Conservation (phyloP, 148 eudicot genomes). For the Tetragonia tetragonoides region DNA sequence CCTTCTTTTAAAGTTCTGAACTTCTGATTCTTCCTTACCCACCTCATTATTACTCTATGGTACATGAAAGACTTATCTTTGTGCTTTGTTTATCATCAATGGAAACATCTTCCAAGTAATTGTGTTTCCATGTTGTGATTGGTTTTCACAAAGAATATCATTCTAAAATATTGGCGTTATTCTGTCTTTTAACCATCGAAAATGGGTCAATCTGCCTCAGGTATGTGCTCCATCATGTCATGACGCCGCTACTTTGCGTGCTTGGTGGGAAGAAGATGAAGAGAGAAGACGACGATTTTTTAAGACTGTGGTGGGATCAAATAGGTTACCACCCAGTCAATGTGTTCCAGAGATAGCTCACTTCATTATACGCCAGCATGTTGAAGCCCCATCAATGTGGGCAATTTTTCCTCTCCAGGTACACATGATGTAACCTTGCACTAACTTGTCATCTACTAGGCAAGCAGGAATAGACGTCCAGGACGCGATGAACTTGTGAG, state of each 20-base stretch:
- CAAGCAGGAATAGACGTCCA: neutral
- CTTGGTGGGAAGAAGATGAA: conserved; percentile 99
- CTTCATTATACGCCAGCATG: conserved; percentile 80
- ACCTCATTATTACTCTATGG: neutral
- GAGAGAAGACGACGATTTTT: conserved; percentile 71
- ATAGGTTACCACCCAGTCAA: conserved; percentile 63
- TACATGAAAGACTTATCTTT: neutral
- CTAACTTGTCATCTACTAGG: neutral
- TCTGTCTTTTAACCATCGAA: neutral
- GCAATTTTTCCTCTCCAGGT: conserved; percentile 99
- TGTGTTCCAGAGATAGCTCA: conserved; percentile 80
- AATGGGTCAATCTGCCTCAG: conserved; percentile 29
- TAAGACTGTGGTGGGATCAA: conserved; percentile 67
- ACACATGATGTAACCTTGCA: conserved; percentile 6
- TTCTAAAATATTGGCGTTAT: neutral
- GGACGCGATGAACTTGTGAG: neutral
- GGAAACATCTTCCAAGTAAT: neutral
- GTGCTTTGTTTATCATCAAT: neutral
- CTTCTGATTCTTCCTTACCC: neutral
- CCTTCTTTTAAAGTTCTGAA: neutral
- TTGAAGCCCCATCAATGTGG: conserved; percentile 99
- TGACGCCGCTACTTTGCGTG: conserved; percentile 91
- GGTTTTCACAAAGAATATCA: neutral
- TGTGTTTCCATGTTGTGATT: neutral
- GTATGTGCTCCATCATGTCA: conserved; percentile 99